Evolutionary conservation across 371 early-diverging fungal genomes (phyloP).

Genomic region (Mucor saturninus): DNA sequence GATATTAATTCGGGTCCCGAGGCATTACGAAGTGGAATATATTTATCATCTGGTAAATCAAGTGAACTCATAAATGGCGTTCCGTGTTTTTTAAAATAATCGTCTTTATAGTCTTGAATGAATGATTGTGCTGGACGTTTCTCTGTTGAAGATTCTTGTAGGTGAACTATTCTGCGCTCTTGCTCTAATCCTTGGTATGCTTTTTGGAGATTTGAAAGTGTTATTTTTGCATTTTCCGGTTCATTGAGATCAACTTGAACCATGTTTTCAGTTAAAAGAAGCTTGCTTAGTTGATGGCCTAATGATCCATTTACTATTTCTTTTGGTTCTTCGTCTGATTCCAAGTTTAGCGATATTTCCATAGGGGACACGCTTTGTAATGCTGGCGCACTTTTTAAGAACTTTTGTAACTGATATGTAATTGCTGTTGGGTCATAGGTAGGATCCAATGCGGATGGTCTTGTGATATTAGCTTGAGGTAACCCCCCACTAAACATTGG

Average conservation of each 20-base stretch:
- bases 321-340: not conserved
- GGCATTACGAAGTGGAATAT: conserved; percentile 20
- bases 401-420: conserved; percentile 23
- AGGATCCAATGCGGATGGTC: conserved; percentile 7
- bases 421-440: conserved; percentile 6
- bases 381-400: conserved; percentile 2
- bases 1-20: conserved; percentile 18
- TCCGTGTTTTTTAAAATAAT: not conserved
- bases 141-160: not conserved
- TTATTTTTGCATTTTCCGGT: not conserved
- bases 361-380: not conserved
- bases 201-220: not conserved
- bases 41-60: conserved; percentile 25
- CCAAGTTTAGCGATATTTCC: not conserved
- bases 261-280: not conserved
- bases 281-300: not conserved
- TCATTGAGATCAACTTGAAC: not conserved
- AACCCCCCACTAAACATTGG: not conserved
- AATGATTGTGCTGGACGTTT: not conserved
- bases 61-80: conserved; percentile 17
- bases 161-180: not conserved
- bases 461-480: not conserved
- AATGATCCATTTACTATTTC: not conserved
- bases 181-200: conserved; percentile 2
- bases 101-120: conserved; percentile 5